Evolutionary conservation across 2,329 filamentous ascomycete species (phyloP).

Genomic region (Colletotrichum simmondsii): DNA sequence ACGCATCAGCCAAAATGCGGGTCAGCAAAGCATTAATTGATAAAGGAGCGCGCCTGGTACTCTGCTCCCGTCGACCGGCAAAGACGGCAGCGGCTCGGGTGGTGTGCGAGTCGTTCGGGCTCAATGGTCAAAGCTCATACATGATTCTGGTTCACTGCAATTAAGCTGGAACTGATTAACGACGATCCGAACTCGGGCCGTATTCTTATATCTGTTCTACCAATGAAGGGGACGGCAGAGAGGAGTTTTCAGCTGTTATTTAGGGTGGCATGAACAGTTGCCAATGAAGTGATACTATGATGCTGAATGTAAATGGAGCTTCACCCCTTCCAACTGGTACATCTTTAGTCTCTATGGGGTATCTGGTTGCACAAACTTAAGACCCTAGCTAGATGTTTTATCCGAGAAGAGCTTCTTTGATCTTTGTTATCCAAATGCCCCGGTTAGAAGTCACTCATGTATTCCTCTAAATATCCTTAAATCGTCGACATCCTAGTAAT

Average conservation of each 20-base stretch:
- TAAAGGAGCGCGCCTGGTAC: background rate
- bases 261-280: too few relatives aligned
- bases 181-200: background rate
- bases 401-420: too few relatives aligned
- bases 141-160: background rate
- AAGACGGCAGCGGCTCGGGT: background rate
- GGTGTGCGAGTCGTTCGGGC: background rate
- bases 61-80: background rate
- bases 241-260: background rate
- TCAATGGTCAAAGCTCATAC: background rate
- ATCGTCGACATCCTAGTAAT: too few relatives aligned
- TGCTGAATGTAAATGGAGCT: too few relatives aligned
- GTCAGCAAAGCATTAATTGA: background rate
- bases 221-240: background rate
- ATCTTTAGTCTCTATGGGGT: too few relatives aligned
- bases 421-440: too few relatives aligned
- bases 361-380: too few relatives aligned
- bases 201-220: background rate
- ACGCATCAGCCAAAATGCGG: background rate
- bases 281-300: too few relatives aligned
- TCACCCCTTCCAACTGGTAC: too few relatives aligned
- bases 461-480: too few relatives aligned
- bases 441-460: too few relatives aligned
- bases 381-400: too few relatives aligned
- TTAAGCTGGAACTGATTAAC: background rate